Evolutionary conservation across 495 filamentous ascomycete species (phyloP).

Genomic region (Trichoderma virens): DNA sequence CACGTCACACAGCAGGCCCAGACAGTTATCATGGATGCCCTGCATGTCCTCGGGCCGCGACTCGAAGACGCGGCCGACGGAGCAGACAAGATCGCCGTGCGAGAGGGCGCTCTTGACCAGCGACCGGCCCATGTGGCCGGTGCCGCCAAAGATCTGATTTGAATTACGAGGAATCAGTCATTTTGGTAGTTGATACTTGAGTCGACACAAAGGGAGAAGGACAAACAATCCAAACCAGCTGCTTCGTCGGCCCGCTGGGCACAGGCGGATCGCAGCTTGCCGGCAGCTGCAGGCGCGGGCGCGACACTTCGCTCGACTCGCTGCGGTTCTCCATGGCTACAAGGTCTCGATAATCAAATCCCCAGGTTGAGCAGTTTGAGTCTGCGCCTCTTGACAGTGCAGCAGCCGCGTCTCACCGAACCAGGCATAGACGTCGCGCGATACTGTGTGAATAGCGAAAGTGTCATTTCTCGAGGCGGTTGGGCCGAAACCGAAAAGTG

Average conservation of each 20-base stretch:
- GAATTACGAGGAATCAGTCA: neutral
- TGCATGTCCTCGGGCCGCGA: constrained; percentile 67
- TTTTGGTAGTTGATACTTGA: no score
- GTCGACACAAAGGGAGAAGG: no score
- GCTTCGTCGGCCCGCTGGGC: constrained; percentile 62
- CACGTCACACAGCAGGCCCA: constrained; percentile 84
- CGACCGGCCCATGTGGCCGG: constrained; percentile 90
- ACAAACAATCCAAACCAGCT: constrained; percentile 75
- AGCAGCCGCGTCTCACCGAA: neutral
- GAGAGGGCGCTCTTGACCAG: constrained; percentile 74
- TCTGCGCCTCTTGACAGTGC: neutral
- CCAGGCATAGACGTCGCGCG: neutral
- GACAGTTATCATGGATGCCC: constrained; percentile 59
- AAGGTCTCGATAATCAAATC: neutral
- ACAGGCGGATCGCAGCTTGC: constrained; percentile 72
- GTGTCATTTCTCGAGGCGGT: neutral
- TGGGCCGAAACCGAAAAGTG: neutral
- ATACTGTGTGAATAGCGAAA: neutral
- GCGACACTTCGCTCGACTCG: neutral
- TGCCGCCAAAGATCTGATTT: constrained; percentile 78
- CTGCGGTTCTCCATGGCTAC: constrained; percentile 1
- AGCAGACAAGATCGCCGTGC: constrained; percentile 78
- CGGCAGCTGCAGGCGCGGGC: constrained; percentile 49
- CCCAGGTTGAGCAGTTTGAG: neutral
- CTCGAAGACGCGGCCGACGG: constrained; percentile 79